Evolutionary conservation across 352 stramenopile genomes (phyloP).

Genomic region (Phytophthora sansomeana): DNA sequence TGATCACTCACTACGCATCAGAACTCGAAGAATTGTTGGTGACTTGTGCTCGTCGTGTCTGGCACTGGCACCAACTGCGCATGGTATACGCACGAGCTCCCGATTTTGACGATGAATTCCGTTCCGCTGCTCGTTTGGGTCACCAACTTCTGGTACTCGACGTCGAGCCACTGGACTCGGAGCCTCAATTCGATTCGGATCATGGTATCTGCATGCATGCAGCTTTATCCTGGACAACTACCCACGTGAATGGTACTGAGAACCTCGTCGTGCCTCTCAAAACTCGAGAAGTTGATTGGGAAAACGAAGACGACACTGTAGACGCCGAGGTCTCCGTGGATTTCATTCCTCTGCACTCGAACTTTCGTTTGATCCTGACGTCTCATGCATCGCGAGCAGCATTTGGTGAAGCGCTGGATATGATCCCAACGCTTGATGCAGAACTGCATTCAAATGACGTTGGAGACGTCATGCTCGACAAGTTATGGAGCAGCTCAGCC

Average conservation of each 20-base stretch:
- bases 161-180: constrained; percentile 50
- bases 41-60: constrained; percentile 45
- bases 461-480: constrained; percentile 50
- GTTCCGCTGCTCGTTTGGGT: constrained; percentile 47
- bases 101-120: constrained; percentile 47
- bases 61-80: constrained; percentile 52
- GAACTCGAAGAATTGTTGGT: constrained; percentile 58
- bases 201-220: constrained; percentile 20
- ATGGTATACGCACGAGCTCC: constrained; percentile 47
- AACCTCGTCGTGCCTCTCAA: constrained; percentile 31
- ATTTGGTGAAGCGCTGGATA: constrained; percentile 54
- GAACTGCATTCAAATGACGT: constrained; percentile 41
- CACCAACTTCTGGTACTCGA: constrained; percentile 71
- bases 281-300: neutral
- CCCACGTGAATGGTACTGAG: constrained; percentile 20
- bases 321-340: neutral
- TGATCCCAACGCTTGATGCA: constrained; percentile 47
- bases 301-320: neutral
- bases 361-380: constrained; percentile 57
- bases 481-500: constrained; percentile 44
- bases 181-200: constrained; percentile 7
- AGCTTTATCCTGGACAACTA: constrained; percentile 48
- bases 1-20: constrained; percentile 52
- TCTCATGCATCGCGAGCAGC: constrained; percentile 30
- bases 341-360: constrained; percentile 41